Evolutionary conservation across 768 basidiomycete species (phyloP).

Genomic region (Termitomyces sp.): DNA sequence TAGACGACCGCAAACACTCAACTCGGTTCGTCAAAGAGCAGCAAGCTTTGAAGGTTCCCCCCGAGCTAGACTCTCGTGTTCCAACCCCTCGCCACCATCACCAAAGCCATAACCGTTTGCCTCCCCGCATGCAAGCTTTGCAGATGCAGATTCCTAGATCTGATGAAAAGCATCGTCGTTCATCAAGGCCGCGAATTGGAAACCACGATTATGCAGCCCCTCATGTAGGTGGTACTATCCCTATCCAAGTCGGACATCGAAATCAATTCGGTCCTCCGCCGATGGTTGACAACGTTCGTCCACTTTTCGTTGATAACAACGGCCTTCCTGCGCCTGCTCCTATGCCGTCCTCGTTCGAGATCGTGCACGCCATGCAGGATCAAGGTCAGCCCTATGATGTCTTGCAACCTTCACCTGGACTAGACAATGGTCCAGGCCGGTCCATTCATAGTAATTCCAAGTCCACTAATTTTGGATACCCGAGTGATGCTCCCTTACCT

Average conservation of each 20-base stretch:
- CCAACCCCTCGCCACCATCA: conserved; percentile 5
- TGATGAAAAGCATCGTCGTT: conserved; percentile 11
- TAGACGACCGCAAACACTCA: neutral
- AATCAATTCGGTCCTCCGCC: conserved; percentile 2
- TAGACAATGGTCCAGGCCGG: conserved; percentile 4
- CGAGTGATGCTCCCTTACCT: conserved; percentile 16
- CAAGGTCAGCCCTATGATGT: neutral
- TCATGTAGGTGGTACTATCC: neutral
- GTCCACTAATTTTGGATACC: conserved; percentile 12
- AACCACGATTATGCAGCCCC: neutral
- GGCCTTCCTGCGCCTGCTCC: conserved; percentile 8
- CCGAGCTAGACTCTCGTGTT: conserved; percentile 5
- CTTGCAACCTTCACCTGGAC: neutral
- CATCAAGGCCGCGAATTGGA: conserved; percentile 5
- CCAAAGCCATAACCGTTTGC: conserved; percentile 10
- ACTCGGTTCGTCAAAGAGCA: neutral
- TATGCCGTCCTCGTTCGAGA: conserved; percentile 2
- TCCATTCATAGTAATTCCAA: conserved; percentile 12
- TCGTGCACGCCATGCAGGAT: neutral
- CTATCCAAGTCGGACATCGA: neutral
- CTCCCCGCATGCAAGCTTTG: conserved; percentile 16
- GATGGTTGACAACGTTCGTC: conserved; percentile 8
- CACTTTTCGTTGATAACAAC: conserved; percentile 8
- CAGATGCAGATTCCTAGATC: conserved; percentile 12
- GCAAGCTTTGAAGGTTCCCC: neutral